phyloP scores from a whole-genome alignment of 805 yeast genomes.

The Kodamaea kaohsiungensis region DNA sequence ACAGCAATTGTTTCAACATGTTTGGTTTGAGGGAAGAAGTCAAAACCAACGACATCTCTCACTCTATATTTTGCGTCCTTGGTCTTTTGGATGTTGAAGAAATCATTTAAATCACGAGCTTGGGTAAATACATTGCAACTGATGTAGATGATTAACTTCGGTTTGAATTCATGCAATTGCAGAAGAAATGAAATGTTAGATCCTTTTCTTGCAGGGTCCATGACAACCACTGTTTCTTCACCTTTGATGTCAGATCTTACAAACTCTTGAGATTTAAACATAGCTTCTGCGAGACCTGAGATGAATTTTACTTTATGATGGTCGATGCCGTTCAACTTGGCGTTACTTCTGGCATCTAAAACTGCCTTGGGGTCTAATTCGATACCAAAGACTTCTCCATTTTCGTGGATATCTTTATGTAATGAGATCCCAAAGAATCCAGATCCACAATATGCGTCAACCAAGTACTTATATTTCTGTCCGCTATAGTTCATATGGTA shows the following conservation, averaged over 20 bases:
- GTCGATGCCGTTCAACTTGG: constrained; percentile 37
- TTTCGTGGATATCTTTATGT: constrained; percentile 25
- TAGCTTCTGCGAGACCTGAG: constrained; percentile 37
- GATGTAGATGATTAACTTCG: constrained; percentile 39
- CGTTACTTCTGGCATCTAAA: constrained; percentile 39
- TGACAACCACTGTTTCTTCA: constrained; percentile 34
- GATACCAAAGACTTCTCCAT: constrained; percentile 42
- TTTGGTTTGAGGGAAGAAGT: constrained; percentile 57
- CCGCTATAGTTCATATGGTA: constrained; percentile 16
- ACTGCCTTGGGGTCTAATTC: constrained; percentile 37
- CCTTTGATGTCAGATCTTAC: constrained; percentile 29
- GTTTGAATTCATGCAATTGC: constrained; percentile 39
- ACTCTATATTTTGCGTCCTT: constrained; percentile 16
- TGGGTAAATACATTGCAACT: constrained; percentile 50
- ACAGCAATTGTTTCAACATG: constrained; percentile 60
- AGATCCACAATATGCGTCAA: constrained; percentile 49
- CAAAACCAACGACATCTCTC: constrained; percentile 37
- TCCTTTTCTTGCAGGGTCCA: constrained; percentile 50
- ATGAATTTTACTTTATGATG: constrained; percentile 33
- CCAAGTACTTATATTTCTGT: constrained; percentile 24
- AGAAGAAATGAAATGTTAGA: constrained; percentile 33
- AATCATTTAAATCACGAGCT: constrained; percentile 41
- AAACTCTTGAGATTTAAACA: constrained; percentile 32
- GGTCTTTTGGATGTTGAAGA: constrained; percentile 23
- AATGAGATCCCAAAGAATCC: constrained; percentile 46